These are phyloP conservation scores for Blakeslea trispora DNA, from an alignment of 371 early-diverging fungal genomes.

Conservation along the genomic window DNA sequence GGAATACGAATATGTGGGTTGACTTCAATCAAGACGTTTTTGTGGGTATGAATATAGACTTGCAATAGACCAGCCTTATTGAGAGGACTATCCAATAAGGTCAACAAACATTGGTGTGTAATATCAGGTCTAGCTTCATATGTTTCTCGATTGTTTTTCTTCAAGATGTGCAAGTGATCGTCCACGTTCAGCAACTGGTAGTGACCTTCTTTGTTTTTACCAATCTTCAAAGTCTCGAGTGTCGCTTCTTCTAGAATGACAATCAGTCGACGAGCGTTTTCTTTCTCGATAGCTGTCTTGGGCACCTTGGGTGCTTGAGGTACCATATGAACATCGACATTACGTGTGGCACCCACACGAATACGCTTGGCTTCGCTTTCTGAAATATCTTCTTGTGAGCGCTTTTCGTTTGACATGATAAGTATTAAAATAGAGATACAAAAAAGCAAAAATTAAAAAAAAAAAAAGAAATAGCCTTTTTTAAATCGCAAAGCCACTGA, in stretches of 20 bases:
- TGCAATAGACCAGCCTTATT: slow-evolving; percentile 96
- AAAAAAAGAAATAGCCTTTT: slow-evolving; percentile 17
- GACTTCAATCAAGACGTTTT: slow-evolving; percentile 96
- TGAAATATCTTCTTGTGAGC: slow-evolving; percentile 16
- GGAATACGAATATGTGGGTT: slow-evolving; percentile 98
- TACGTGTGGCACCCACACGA: slow-evolving; percentile 46
- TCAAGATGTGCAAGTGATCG: slow-evolving; percentile 90
- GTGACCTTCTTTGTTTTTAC: slow-evolving; percentile 86
- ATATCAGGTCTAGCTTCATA: slow-evolving; percentile 95
- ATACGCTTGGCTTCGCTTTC: slow-evolving; percentile 44
- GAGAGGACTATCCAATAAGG: slow-evolving; percentile 95
- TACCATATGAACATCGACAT: slow-evolving; percentile 62
- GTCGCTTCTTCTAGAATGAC: slow-evolving; percentile 91
- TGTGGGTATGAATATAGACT: slow-evolving; percentile 94
- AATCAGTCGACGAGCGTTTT: slow-evolving; percentile 84
- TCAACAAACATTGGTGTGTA: slow-evolving; percentile 95
- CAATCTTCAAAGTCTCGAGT: slow-evolving; percentile 93
- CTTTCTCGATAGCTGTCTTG: slow-evolving; percentile 73
- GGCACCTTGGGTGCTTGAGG: slow-evolving; percentile 81
- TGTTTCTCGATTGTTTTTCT: slow-evolving; percentile 81
- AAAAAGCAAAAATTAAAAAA: slow-evolving; percentile 6
- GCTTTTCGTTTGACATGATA: slow-evolving; percentile 25
- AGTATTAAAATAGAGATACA: neutral
- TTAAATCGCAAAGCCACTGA: slow-evolving; percentile 6
- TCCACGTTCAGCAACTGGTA: slow-evolving; percentile 96